Conservation (phyloP, 805 yeast genomes). For the Candida easanensis region DNA sequence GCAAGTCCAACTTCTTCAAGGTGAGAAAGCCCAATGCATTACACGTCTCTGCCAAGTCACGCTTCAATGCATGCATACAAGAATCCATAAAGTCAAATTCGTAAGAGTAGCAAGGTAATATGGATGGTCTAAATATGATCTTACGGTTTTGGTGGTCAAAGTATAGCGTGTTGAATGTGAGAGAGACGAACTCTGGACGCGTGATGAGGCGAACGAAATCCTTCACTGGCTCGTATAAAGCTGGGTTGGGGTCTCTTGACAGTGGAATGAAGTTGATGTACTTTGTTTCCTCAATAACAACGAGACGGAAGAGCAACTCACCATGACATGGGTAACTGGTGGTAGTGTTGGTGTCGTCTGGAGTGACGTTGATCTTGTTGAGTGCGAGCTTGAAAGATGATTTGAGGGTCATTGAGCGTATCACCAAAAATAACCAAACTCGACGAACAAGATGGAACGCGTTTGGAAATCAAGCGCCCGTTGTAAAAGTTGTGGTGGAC, state of each 20-base stretch:
- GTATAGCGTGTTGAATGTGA: conserved; percentile 22
- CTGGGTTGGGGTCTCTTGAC: neutral
- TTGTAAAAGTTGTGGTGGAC: neutral
- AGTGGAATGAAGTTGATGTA: conserved; percentile 21
- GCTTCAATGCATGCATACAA: conserved; percentile 7
- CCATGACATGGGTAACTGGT: conserved; percentile 2
- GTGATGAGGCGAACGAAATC: conserved; percentile 23
- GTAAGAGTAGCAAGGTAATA: conserved; percentile 24
- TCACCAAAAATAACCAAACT: too few species aligned
- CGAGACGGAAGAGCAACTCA: conserved; percentile 13
- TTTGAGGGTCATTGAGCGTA: conserved; percentile 24
- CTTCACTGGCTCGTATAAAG: conserved; percentile 12
- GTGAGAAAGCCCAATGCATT: conserved; percentile 20
- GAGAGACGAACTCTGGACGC: conserved; percentile 25
- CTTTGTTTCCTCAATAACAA: conserved; percentile 19
- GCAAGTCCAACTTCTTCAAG: conserved; percentile 32
- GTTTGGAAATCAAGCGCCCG: neutral
- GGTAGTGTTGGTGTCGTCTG: conserved; percentile 2
- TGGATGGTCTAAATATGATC: conserved; percentile 23
- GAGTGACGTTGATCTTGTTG: conserved; percentile 19
- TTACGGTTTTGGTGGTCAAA: conserved; percentile 19
- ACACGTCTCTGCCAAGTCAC: conserved; percentile 15
- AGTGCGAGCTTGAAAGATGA: conserved; percentile 18
- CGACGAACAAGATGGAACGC: neutral
- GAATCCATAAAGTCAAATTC: conserved; percentile 23